A percentile compares a stretch with the other conserved stretches of the same genome.
These are phyloP conservation scores for Apiotrichum montevideense DNA, from an alignment of 1,284 basidiomycete species.

Conservation along the genomic window DNA sequence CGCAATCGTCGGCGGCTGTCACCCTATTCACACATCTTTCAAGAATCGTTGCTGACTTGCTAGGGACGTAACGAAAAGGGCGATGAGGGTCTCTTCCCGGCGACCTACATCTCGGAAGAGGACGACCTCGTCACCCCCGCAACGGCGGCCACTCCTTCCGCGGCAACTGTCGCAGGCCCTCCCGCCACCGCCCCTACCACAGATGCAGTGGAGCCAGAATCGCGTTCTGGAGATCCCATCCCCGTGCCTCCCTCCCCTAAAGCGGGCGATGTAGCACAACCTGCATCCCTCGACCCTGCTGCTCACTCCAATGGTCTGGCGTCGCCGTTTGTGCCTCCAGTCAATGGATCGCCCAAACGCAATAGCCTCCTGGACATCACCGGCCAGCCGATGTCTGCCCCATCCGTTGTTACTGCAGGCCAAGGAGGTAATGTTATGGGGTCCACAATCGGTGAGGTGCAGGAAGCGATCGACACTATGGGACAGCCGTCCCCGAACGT, in stretches of 20 bases:
- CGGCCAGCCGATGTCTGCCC: constrained; percentile 7
- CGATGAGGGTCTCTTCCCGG: constrained; percentile 81
- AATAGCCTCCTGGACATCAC: constrained; percentile 15
- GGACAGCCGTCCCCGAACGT: constrained; percentile 29
- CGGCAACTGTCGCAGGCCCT: not conserved
- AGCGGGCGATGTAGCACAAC: not conserved
- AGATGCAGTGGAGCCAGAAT: not conserved
- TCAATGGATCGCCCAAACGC: constrained; percentile 1
- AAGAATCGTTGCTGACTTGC: constrained; percentile 5
- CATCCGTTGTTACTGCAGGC: not conserved
- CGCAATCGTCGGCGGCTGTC: too few species aligned
- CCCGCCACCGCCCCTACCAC: not conserved
- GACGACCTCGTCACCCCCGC: not conserved
- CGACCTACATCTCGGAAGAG: constrained; percentile 70
- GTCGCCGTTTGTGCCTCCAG: constrained; percentile 1
- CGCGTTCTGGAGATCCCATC: constrained; percentile 1
- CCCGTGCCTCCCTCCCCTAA: constrained; percentile 4
- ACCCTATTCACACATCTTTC: too few species aligned
- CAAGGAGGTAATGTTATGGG: constrained; percentile 57
- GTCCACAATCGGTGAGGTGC: constrained; percentile 78
- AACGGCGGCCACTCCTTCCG: not conserved
- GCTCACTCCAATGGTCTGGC: constrained; percentile 1
- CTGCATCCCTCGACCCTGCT: not conserved
- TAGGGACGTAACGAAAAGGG: constrained; percentile 81
- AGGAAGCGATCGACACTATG: constrained; percentile 75